These are phyloP conservation scores for Citrullus colocynthis DNA, from an alignment of 306 rosid species.

Conservation along the genomic window DNA sequence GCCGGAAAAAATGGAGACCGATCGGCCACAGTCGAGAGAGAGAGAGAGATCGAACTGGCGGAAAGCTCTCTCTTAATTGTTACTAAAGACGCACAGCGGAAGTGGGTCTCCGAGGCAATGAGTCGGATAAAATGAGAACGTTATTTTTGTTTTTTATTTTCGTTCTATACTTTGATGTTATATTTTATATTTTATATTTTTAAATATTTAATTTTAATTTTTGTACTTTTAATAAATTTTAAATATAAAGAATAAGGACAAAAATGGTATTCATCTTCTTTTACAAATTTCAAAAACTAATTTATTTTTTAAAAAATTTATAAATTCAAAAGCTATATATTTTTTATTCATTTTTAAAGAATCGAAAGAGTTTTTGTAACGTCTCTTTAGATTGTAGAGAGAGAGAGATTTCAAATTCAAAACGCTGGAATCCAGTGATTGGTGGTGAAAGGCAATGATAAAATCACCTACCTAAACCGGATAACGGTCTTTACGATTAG, in stretches of 20 bases:
- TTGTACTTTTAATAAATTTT: too few relatives aligned
- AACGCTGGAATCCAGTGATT: conserved; percentile 13
- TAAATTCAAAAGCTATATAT: conserved; percentile 1
- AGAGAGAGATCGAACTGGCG: not conserved
- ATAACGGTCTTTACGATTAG: not conserved
- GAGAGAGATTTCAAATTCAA: conserved; percentile 60
- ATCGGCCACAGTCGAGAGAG: not conserved
- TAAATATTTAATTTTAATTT: too few relatives aligned
- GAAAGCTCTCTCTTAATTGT: conserved; percentile 7
- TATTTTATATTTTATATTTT: too few relatives aligned
- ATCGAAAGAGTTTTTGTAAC: conserved; percentile 37
- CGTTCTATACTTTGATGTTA: too few relatives aligned
- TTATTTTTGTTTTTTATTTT: not conserved
- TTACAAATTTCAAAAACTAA: not conserved
- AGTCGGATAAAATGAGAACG: conserved; percentile 8
- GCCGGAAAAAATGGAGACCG: not conserved
- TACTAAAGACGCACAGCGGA: not conserved
- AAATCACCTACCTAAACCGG: not conserved
- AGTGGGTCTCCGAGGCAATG: conserved; percentile 6
- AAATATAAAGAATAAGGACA: too few relatives aligned
- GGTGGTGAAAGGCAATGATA: not conserved
- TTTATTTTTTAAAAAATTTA: not conserved
- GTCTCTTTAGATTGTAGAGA: conserved; percentile 51
- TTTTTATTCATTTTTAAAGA: not conserved
- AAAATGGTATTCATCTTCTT: too few relatives aligned